A percentile compares a stretch with the other conserved stretches of the same genome.
Evolutionary conservation across 2,329 filamentous ascomycete genomes (phyloP).

Genomic region (Pseudovirgaria hyperparasitica): DNA sequence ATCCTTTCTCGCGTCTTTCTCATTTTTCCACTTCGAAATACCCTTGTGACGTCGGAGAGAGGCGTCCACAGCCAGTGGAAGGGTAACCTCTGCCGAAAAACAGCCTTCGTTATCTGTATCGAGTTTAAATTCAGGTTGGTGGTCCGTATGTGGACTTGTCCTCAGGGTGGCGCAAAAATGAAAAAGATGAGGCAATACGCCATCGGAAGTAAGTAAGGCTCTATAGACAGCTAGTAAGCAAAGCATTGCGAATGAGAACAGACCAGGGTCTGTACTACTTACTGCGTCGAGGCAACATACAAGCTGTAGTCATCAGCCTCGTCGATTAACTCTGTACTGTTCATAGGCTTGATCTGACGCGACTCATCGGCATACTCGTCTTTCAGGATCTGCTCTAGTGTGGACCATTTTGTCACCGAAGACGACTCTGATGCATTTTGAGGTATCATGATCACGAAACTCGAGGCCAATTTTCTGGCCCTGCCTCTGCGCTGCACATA

Average conservation of each 20-base stretch:
- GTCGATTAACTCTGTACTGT: conserved; percentile 36
- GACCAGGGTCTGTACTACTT: too few relatives aligned
- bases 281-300: conserved; percentile 18
- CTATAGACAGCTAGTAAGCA: too few relatives aligned
- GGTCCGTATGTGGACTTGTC: conserved; percentile 46
- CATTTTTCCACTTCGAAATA: conserved; percentile 49
- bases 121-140: conserved; percentile 55
- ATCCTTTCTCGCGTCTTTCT: conserved; percentile 64
- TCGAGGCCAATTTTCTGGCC: conserved; percentile 44
- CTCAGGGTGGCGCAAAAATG: conserved; percentile 64
- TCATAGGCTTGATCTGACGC: conserved; percentile 35
- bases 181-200: conserved; percentile 61
- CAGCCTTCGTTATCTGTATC: conserved; percentile 20
- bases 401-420: conserved; percentile 50
- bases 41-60: conserved; percentile 44
- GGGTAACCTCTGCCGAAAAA: conserved; percentile 48
- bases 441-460: conserved; percentile 40
- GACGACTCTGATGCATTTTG: conserved; percentile 10
- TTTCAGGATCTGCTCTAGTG: conserved; percentile 63
- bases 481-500: conserved; percentile 54
- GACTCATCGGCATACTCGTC: conserved; percentile 52
- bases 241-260: too few relatives aligned
- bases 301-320: conserved; percentile 21
- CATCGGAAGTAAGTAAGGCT: conserved; percentile 58
- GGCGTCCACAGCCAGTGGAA: conserved; percentile 59